Conservation (phyloP, 73 alveolate species). For the Loxodes magnus region DNA sequence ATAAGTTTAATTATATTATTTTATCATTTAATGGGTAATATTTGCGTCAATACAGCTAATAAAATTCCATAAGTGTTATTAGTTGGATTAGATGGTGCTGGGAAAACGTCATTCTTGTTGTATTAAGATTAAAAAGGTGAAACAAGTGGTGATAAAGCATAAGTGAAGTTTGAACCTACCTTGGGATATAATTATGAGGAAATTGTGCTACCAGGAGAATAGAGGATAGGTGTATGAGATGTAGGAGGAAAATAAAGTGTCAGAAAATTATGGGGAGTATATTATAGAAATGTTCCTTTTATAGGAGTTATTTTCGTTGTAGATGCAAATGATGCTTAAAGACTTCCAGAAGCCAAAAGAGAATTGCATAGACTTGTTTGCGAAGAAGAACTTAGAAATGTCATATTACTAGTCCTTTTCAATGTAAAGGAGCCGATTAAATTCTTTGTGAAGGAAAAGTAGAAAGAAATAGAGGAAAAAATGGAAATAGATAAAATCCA, state of each 20-base stretch:
- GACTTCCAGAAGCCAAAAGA: slow-evolving; percentile 10
- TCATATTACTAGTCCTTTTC: background rate
- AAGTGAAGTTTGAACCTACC: slow-evolving; percentile 8
- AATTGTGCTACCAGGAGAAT: background rate
- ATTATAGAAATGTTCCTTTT: background rate
- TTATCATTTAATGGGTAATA: no score
- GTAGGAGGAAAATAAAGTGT: slow-evolving; percentile 7
- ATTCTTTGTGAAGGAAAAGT: no score
- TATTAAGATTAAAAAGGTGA: no score
- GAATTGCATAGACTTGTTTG: slow-evolving; percentile 1
- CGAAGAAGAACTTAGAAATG: slow-evolving; percentile 15
- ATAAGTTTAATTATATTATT: no score
- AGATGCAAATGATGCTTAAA: slow-evolving; percentile 7
- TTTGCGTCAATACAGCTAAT: no score
- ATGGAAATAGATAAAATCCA: no score
- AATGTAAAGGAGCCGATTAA: no score
- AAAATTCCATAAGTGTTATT: background rate
- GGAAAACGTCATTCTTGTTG: slow-evolving; percentile 10
- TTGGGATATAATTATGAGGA: slow-evolving; percentile 10
- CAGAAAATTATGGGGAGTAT: slow-evolving; percentile 7
- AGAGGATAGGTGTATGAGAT: slow-evolving; percentile 10
- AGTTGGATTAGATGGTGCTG: slow-evolving; percentile 10
- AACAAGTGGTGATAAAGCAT: slow-evolving; percentile 5
- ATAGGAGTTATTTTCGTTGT: slow-evolving; percentile 2
- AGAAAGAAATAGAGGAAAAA: no score